Percentiles rank a stretch among this genome's conserved stretches.
Evolutionary conservation across 2,329 filamentous ascomycete species (phyloP).

Genomic region (Balansia obtecta): DNA sequence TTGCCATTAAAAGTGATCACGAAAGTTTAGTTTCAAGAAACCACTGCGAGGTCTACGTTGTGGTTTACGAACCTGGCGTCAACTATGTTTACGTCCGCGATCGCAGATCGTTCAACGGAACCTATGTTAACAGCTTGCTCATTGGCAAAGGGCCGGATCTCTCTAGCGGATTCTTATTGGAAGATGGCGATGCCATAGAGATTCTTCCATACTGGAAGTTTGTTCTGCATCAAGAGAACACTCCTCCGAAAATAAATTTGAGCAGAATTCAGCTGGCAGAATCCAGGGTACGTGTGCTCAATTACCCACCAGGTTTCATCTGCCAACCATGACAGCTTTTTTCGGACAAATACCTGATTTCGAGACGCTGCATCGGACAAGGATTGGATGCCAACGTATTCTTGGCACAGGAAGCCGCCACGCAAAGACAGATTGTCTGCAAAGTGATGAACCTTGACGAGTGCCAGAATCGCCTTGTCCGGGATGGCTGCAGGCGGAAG

Average conservation of each 20-base stretch:
- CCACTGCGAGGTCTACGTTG: constrained; percentile 43
- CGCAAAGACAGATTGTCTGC: constrained; percentile 52
- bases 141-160: constrained; percentile 28
- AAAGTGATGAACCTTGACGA: constrained; percentile 46
- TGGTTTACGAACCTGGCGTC: constrained; percentile 33
- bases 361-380: constrained; percentile 23
- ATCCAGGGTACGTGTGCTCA: constrained; percentile 15
- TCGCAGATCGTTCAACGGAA: constrained; percentile 40
- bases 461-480: constrained; percentile 13
- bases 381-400: constrained; percentile 26
- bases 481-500: constrained; percentile 23
- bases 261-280: constrained; percentile 20
- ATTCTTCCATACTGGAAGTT: constrained; percentile 27
- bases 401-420: constrained; percentile 31
- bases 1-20: constrained; percentile 25
- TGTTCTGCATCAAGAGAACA: constrained; percentile 17
- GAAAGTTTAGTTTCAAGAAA: constrained; percentile 34
- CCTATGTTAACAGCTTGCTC: constrained; percentile 33
- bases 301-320: too few species aligned
- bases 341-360: constrained; percentile 20
- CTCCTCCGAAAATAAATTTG: constrained; percentile 11
- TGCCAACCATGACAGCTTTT: constrained; percentile 15
- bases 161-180: constrained; percentile 33
- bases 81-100: constrained; percentile 43
- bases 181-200: constrained; percentile 36